phyloP scores from a whole-genome alignment of 345 rosid genomes.

The Camelina hispida region DNA sequence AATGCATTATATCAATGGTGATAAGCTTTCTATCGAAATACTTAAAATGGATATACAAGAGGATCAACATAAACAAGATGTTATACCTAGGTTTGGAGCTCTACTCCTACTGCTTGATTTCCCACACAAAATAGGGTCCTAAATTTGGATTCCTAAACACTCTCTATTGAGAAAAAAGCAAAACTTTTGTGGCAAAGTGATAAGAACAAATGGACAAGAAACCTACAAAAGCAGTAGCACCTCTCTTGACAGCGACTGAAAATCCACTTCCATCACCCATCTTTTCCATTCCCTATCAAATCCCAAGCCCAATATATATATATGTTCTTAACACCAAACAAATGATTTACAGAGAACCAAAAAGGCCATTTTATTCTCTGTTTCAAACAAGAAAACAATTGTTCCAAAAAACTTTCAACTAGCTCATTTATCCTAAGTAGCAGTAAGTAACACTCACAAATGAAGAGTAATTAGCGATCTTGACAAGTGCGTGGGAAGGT shows the following conservation, averaged over 20 bases:
- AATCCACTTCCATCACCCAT: slow-evolving; percentile 85
- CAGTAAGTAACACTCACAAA: slow-evolving; percentile 83
- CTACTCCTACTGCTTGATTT: not conserved
- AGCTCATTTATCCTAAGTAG: slow-evolving; percentile 53
- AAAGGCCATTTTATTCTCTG: slow-evolving; percentile 27
- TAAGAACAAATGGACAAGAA: slow-evolving; percentile 47
- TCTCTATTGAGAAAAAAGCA: not conserved
- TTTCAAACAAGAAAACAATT: not conserved
- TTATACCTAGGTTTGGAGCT: not conserved
- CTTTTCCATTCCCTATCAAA: slow-evolving; percentile 80
- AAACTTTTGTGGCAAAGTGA: not conserved
- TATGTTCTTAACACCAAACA: slow-evolving; percentile 51
- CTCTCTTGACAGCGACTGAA: slow-evolving; percentile 75
- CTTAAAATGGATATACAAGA: not conserved
- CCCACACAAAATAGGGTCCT: not conserved
- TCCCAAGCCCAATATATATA: slow-evolving; percentile 51
- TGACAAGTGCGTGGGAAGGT: slow-evolving; percentile 93
- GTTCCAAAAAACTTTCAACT: slow-evolving; percentile 8
- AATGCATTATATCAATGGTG: not conserved
- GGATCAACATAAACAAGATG: slow-evolving; percentile 9
- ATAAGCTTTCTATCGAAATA: not conserved
- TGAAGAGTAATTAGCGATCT: slow-evolving; percentile 86
- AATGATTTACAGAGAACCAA: slow-evolving; percentile 10
- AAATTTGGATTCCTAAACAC: slow-evolving; percentile 21
- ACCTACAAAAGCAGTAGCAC: slow-evolving; percentile 81